phyloP scores from a whole-genome alignment of 1,139 yeast species.

The Yarrowia galli region DNA sequence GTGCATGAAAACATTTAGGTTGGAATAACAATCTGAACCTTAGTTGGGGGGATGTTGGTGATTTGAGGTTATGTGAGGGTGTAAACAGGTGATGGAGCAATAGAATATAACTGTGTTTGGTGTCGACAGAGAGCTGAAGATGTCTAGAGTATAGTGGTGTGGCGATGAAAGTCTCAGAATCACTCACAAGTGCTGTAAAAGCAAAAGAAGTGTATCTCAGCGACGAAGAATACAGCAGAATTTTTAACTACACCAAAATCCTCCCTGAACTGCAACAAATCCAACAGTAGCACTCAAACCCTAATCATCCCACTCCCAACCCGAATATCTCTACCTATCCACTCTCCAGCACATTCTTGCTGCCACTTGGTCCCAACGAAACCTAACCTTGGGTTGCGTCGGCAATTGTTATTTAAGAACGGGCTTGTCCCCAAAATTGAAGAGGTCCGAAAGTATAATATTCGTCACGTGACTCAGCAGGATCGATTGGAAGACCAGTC shows the following conservation, averaged over 20 bases:
- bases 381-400: conserved; percentile 25
- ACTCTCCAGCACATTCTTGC: conserved; percentile 3
- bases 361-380: conserved; percentile 8
- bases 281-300: not conserved
- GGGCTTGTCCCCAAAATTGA: conserved; percentile 10
- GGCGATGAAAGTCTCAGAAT: no score
- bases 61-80: not conserved
- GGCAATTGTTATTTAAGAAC: conserved; percentile 28
- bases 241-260: not conserved
- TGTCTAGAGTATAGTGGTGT: not conserved
- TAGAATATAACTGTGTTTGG: not conserved
- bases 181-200: not conserved
- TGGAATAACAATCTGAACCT: conserved; percentile 19
- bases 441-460: not conserved
- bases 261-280: not conserved
- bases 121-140: not conserved
- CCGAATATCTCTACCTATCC: not conserved
- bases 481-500: not conserved
- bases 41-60: not conserved
- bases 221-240: no score
- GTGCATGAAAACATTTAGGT: conserved; percentile 6
- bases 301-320: not conserved
- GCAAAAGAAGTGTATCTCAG: not conserved
- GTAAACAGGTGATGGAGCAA: not conserved
- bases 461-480: not conserved